phyloP scores from a whole-genome alignment of 2,329 filamentous ascomycete genomes.

The Dothiorella sarmentorum region DNA sequence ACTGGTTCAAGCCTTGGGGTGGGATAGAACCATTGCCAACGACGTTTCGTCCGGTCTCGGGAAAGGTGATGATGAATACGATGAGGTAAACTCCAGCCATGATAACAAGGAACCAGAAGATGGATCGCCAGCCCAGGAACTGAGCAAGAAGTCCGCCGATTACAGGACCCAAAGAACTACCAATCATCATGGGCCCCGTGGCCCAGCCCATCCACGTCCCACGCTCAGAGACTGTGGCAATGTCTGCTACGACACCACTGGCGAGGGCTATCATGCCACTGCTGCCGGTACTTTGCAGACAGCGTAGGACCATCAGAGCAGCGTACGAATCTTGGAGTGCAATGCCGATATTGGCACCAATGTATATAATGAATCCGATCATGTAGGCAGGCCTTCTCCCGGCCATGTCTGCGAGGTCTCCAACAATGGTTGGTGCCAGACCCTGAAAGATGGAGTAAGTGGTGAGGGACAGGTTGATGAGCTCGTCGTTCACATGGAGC shows the following conservation, averaged over 20 bases:
- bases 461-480: constrained; percentile 38
- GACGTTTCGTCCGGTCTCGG: constrained; percentile 37
- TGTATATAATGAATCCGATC: constrained; percentile 35
- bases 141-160: constrained; percentile 36
- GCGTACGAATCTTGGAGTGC: constrained; percentile 33
- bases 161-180: constrained; percentile 32
- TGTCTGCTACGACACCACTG: constrained; percentile 41
- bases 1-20: constrained; percentile 29
- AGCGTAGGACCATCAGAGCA: constrained; percentile 34
- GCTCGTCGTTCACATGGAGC: constrained; percentile 36
- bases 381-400: constrained; percentile 52
- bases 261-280: constrained; percentile 41
- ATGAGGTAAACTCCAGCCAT: constrained; percentile 37
- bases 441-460: constrained; percentile 51
- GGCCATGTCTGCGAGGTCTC: constrained; percentile 49
- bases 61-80: constrained; percentile 37
- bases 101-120: constrained; percentile 43
- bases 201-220: constrained; percentile 42
- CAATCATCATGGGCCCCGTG: constrained; percentile 26
- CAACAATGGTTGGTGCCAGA: constrained; percentile 51
- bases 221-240: constrained; percentile 40
- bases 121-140: constrained; percentile 36
- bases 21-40: constrained; percentile 29
- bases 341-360: constrained; percentile 33
- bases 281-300: constrained; percentile 39